Base-by-base conservation (phyloP, 2,329 filamentous ascomycete species). In the Diaporthe vexans region DNA sequence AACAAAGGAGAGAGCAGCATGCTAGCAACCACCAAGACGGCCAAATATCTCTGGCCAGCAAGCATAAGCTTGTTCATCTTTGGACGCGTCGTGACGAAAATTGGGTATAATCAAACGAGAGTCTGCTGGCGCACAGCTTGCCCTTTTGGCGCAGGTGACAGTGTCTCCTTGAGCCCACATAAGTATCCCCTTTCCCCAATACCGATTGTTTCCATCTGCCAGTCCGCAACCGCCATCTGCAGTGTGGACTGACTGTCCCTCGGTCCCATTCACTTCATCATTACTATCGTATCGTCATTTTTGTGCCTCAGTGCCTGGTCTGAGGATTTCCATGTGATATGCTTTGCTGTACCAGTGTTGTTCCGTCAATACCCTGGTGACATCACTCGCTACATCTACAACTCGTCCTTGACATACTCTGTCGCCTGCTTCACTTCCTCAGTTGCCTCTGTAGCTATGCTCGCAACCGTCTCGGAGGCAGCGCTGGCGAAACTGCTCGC, bases 401-500 rank as follows among this genome's bases (percentile, higher is more conserved):
- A 73, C 78, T 87, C 86, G 72, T 88, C 86, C 74, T 79, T 83
- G 24, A 78, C 78, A 52, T 81, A 79, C 65, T 82, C 79, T 10
- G 80, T 79, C 21, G 79, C 80, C 37, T 84, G 83, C 79, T 85
- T 86, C 67, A 85, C 85, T 6, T 81, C 84, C n/a, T 85, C 83
- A 2, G 84, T 85, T 3, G 84, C 85, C 21, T 83, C 81, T 63
- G 82, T 83, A 2, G 83, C 85, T 7, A 80, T 84, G 67, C 82
- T 84, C 7, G 77, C 79, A 7, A 75, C 78, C 4, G 78, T 79
- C 10, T 75, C 77, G 29, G 78, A 76, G 1, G 83, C 85, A 24
- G 77, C 84, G 58, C 81, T 84, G 19, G 82, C 82, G 24, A 83
- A 75, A 74, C 85, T 88, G 15, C 86, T 87, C 10, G 88, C 85